Base-by-base conservation (phyloP, 805 yeast genomes). In the Vanderwaltozyma verrucispora region DNA sequence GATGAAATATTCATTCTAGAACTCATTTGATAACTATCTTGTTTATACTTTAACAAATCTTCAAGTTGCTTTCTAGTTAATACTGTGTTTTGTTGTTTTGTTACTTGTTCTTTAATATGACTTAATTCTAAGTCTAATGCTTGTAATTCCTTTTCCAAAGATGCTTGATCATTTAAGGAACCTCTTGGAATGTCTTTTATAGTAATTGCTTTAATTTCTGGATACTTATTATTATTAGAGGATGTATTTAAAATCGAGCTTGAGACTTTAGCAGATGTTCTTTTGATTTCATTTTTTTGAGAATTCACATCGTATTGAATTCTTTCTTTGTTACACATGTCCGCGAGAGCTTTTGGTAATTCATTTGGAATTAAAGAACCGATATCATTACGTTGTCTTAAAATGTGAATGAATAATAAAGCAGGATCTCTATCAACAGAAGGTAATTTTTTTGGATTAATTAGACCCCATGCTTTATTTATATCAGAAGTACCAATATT, bases 351-450 rank as follows among this genome's bases (percentile, higher is more conserved):
- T 2, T 88, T 83, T 15, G 98, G 98, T n/a, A 92, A 87, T n/a
- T 87, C 80, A 40, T 92, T 69, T 29, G 98, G 98, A 19, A 92
- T 77, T 37, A 89, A 70, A 50, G 79, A 80, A 29, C 87, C 87
- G 41, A 80, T 76, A 51, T 83, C 84, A 26, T 71, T 67, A 47
- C 96, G 73, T 60, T 89, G 95, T 60, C 88, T 87, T 50, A 92
- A 69, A 46, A 88, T 85, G 61, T 92, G 98, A 44, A 92, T 68
- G 50, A 83, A 87, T 28, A 85, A 95, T 43, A 87, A 62, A 18
- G 87, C 77, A 58, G 94, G 97, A 62, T 92, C 97, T 51, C 82
- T 87, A 59, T 88, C 96, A 44, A 92, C 87, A 9, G 94, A 80
- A 51, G 80, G 85, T 36, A 77, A 75, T 38, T 81, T 77, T 52